Base-by-base conservation (phyloP, 345 rosid species). In the Physaria fendleri region DNA sequence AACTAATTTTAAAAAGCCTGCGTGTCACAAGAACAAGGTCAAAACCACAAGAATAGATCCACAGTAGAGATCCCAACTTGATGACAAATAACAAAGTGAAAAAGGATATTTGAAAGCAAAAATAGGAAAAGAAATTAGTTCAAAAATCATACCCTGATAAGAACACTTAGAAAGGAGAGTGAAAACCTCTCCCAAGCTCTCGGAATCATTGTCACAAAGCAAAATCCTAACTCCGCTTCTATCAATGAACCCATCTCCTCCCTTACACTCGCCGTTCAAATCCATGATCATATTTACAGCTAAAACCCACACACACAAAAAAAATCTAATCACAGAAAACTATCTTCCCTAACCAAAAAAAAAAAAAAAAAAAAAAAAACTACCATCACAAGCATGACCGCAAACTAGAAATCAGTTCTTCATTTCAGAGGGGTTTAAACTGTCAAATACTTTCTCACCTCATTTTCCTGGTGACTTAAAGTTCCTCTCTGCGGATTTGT, bases 171-270 rank as follows among this genome's bases (percentile, higher is more conserved):
- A 53, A 42, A 93, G 99, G 61, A 93, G 95, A 14, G 84, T 71
- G 56, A 69, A 78, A 59, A 79, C 94, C 70, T 85, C 99, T 56
- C 78, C 82, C 38, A 79, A 80, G 59, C 97, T 86, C 66, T 75
- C 78, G 13, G 81, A 16, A 72, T 89, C 91, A 56, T 82, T 89
- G 68, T 93, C 99, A 40, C 99, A 93, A 30, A 93, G 76, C 90
- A 93, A 76, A 73, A 93, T 93, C 76, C 99, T 82, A 47, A 93
- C 99, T 85, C 82, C 89, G 79, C 99, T 89, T 78, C 99, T 78
- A 38, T 93, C 99, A 69, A 85, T 78, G 24, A 93, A 80, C 28
- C 97, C 97, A 58, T 87, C 93, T 62, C 88, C 91, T 29, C 80
- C 66, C 18, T 75, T 82, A 46, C 74, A 51, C 66, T 81, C 93